Percentiles rank a stretch among this genome's conserved stretches.
phyloP scores from a whole-genome alignment of 2,329 filamentous ascomycete genomes.

The Paecilomyces fulvus region DNA sequence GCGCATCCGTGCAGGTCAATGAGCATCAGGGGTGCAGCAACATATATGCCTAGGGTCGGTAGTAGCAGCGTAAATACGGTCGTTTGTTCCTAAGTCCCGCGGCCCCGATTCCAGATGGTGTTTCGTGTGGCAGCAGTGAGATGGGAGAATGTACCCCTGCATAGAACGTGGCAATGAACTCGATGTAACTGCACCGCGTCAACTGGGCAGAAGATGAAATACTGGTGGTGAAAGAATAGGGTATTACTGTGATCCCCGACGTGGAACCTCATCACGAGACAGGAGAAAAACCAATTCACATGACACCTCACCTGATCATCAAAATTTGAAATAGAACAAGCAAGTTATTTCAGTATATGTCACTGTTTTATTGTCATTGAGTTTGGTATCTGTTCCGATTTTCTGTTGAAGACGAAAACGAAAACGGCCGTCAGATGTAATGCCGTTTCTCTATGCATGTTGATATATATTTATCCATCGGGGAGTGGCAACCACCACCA shows the following conservation, averaged over 20 bases:
- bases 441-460: background rate
- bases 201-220: background rate
- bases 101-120: background rate
- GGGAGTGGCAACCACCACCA: background rate
- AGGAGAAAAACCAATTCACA: background rate
- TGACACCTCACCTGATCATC: background rate
- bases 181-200: background rate
- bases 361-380: background rate
- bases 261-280: background rate
- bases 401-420: too few species aligned
- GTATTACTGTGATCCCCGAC: background rate
- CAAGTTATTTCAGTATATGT: background rate
- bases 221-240: background rate
- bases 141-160: background rate
- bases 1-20: background rate
- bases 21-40: background rate
- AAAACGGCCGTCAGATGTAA: background rate
- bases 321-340: background rate
- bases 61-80: background rate
- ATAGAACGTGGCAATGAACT: background rate
- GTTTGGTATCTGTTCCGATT: background rate
- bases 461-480: background rate
- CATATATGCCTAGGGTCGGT: background rate
- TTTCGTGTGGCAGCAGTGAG: background rate
- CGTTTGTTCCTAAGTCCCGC: background rate